These are phyloP conservation scores for Catenaria anguillulae DNA, from an alignment of 371 early-diverging fungal species.

Conservation along the genomic window DNA sequence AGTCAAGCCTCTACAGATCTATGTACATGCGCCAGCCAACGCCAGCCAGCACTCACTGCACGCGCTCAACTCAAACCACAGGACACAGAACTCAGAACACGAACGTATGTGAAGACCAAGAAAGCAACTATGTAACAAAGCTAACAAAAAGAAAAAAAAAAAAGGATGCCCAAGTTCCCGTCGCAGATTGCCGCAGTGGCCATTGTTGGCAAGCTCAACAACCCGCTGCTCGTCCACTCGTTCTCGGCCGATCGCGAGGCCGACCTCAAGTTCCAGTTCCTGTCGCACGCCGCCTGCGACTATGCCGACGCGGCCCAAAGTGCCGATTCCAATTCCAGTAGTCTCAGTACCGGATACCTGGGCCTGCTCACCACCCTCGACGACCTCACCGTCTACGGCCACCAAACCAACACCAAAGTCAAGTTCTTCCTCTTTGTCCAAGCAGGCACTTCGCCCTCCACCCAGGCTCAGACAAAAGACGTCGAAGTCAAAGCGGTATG, in stretches of 20 bases:
- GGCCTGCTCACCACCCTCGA: conserved; percentile 75
- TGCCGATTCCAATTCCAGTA: too few species aligned
- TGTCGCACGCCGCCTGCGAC: conserved; percentile 75
- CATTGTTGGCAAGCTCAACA: conserved; percentile 57
- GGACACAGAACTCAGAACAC: too few species aligned
- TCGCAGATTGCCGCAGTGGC: conserved; percentile 61
- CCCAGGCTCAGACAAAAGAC: conserved; percentile 62
- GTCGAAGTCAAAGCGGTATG: conserved; percentile 62
- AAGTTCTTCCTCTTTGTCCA: conserved; percentile 62
- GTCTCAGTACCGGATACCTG: conserved; percentile 56
- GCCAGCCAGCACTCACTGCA: too few species aligned
- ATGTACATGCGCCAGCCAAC: too few species aligned
- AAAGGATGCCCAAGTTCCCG: too few species aligned
- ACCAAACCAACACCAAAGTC: conserved; percentile 68
- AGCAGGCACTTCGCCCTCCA: too few species aligned
- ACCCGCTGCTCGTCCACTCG: conserved; percentile 65
- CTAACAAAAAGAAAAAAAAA: too few species aligned
- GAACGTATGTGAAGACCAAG: too few species aligned
- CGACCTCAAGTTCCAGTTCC: conserved; percentile 71
- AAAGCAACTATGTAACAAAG: too few species aligned
- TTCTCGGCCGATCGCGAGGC: conserved; percentile 39
- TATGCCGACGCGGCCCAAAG: conserved; percentile 74
- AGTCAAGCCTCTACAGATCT: too few species aligned
- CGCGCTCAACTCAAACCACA: too few species aligned
- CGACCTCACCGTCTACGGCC: conserved; percentile 74